Conservation (phyloP, 768 basidiomycete genomes). For the Mycena floridula region DNA sequence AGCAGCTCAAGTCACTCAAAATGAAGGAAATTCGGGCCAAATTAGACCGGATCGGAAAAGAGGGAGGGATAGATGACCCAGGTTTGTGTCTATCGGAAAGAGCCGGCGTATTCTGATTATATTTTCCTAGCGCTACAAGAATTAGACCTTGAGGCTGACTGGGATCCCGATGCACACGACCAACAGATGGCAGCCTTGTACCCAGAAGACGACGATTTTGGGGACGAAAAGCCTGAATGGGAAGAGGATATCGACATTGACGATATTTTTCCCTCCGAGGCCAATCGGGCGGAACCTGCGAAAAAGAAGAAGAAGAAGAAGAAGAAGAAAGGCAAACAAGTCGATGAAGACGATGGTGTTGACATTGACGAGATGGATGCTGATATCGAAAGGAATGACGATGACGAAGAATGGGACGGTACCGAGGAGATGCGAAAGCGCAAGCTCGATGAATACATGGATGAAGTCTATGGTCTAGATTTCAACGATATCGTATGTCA, state of each 20-base stretch:
- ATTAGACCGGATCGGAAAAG: constrained; percentile 64
- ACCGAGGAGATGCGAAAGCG: constrained; percentile 88
- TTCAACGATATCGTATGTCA: constrained; percentile 88
- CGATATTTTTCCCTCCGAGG: constrained; percentile 44
- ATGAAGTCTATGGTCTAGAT: constrained; percentile 84
- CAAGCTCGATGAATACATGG: constrained; percentile 83
- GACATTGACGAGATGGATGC: constrained; percentile 53
- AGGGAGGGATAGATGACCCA: constrained; percentile 53
- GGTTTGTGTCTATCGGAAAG: constrained; percentile 16
- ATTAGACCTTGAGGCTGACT: constrained; percentile 87
- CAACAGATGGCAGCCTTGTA: constrained; percentile 76
- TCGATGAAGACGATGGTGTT: constrained; percentile 43
- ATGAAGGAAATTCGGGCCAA: constrained; percentile 74
- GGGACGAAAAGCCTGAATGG: constrained; percentile 79
- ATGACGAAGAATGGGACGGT: constrained; percentile 74
- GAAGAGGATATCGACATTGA: constrained; percentile 83
- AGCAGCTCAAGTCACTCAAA: constrained; percentile 77
- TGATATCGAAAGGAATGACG: constrained; percentile 27
- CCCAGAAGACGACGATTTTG: constrained; percentile 38
- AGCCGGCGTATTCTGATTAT: neutral
- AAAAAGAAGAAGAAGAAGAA: constrained; percentile 53
- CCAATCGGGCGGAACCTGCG: constrained; percentile 24
- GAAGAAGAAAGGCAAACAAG: constrained; percentile 37
- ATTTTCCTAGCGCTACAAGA: constrained; percentile 46
- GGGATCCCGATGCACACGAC: constrained; percentile 85